Conservation (phyloP, 2,329 filamentous ascomycete species). For the Tolypocladium album region DNA sequence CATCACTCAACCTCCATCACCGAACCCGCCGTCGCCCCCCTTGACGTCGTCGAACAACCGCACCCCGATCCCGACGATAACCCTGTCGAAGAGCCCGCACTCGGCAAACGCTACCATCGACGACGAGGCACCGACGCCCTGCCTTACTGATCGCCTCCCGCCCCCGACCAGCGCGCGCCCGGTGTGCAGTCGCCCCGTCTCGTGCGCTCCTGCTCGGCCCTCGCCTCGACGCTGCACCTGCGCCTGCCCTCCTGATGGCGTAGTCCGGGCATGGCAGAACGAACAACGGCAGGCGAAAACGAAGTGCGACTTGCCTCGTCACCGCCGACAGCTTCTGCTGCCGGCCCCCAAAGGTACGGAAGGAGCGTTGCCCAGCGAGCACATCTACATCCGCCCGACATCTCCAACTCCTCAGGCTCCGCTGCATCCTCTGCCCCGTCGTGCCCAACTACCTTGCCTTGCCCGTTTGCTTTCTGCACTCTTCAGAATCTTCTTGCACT, state of each 20-base stretch:
- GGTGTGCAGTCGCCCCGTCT: conserved; percentile 2
- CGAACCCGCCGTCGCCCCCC: neutral
- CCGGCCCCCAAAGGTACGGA: conserved; percentile 14
- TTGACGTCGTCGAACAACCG: neutral
- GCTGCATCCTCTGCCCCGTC: neutral
- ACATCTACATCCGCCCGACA: neutral
- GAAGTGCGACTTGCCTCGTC: conserved; percentile 40
- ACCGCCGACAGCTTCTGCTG: conserved; percentile 21
- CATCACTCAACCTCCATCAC: neutral
- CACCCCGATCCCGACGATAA: neutral
- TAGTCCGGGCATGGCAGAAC: conserved; percentile 57
- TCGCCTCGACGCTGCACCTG: conserved; percentile 11
- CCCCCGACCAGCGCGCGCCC: neutral
- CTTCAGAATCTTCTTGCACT: neutral
- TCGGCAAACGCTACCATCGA: neutral
- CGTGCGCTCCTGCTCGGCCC: conserved; percentile 4
- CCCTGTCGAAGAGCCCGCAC: neutral
- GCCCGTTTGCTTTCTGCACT: neutral
- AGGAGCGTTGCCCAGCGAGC: neutral
- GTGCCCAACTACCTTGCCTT: neutral
- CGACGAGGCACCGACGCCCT: neutral
- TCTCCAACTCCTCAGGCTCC: neutral
- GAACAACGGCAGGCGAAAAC: conserved; percentile 45
- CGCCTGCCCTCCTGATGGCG: conserved; percentile 46
- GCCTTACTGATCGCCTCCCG: neutral